Conservation (phyloP, 805 yeast genomes). For the Dipodascopsis uninucleata region DNA sequence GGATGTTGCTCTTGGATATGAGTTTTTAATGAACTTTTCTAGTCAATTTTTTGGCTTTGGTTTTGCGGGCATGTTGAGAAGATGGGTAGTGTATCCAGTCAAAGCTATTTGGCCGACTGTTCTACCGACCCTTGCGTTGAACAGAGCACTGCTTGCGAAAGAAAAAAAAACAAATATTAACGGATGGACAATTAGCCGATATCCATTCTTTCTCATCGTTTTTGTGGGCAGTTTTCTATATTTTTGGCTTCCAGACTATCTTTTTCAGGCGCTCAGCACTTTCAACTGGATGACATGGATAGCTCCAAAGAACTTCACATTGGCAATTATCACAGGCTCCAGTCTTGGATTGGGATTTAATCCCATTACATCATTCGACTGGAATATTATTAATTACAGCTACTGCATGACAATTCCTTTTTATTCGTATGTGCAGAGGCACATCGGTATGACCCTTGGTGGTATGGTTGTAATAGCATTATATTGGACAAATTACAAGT, state of each 20-base stretch:
- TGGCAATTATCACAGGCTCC: slow-evolving; percentile 63
- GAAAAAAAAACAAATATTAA: slow-evolving; percentile 47
- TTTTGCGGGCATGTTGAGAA: slow-evolving; percentile 58
- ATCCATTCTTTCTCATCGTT: slow-evolving; percentile 46
- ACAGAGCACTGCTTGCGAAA: slow-evolving; percentile 43
- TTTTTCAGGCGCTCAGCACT: slow-evolving; percentile 54
- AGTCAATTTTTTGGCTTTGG: slow-evolving; percentile 66
- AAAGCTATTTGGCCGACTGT: slow-evolving; percentile 69
- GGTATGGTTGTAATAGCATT: slow-evolving; percentile 50
- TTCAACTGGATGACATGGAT: slow-evolving; percentile 65
- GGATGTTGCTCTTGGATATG: slow-evolving; percentile 44
- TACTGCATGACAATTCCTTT: slow-evolving; percentile 16
- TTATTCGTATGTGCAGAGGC: slow-evolving; percentile 42
- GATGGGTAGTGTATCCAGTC: slow-evolving; percentile 58
- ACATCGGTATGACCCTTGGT: slow-evolving; percentile 43
- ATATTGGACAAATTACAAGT: slow-evolving; percentile 54
- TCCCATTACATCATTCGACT: slow-evolving; percentile 62
- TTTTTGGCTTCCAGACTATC: slow-evolving; percentile 61
- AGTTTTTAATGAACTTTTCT: slow-evolving; percentile 49
- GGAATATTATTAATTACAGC: slow-evolving; percentile 53
- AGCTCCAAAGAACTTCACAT: slow-evolving; percentile 50
- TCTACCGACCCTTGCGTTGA: slow-evolving; percentile 56
- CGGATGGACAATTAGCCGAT: slow-evolving; percentile 58
- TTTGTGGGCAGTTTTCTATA: slow-evolving; percentile 45
- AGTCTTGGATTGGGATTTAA: slow-evolving; percentile 59